These are phyloP conservation scores for Aspergillus mulundensis DNA, from an alignment of 495 filamentous ascomycete genomes.

Conservation along the genomic window DNA sequence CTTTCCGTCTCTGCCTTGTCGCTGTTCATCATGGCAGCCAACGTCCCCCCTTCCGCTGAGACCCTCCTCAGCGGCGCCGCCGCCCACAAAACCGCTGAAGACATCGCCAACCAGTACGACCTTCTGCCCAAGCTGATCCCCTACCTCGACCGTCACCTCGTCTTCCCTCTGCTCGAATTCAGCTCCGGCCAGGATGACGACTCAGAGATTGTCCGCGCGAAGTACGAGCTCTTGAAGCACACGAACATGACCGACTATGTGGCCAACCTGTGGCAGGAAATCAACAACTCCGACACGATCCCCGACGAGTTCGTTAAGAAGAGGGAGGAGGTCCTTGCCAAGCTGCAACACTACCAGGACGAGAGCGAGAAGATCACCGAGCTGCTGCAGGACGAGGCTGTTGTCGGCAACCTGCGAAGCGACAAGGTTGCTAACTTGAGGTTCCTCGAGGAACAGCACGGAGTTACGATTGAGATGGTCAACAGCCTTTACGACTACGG, in stretches of 20 bases:
- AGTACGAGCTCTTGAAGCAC: constrained; percentile 87
- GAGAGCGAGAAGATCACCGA: constrained; percentile 81
- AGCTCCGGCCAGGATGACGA: constrained; percentile 56
- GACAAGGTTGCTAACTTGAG: constrained; percentile 98
- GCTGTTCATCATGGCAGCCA: constrained; percentile 61
- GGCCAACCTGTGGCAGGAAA: constrained; percentile 77
- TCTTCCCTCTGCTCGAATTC: constrained; percentile 93
- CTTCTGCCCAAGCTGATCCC: constrained; percentile 84
- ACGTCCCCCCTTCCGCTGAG: constrained; percentile 50
- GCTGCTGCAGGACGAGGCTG: constrained; percentile 78
- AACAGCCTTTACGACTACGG: constrained; percentile 91
- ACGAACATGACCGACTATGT: constrained; percentile 99
- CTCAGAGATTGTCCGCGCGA: constrained; percentile 70
- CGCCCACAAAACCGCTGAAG: constrained; percentile 47
- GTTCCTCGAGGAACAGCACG: constrained; percentile 90
- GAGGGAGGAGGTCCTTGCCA: constrained; percentile 80
- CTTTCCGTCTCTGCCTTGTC: constrained; percentile 16
- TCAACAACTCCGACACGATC: constrained; percentile 71
- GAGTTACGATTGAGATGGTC: constrained; percentile 90
- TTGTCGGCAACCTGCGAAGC: constrained; percentile 79
- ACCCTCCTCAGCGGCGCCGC: constrained; percentile 52
- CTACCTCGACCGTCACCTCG: constrained; percentile 91
- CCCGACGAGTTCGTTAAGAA: constrained; percentile 83
- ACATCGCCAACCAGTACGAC: constrained; percentile 66
- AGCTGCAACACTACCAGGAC: constrained; percentile 74